Evolutionary conservation across 2,329 filamentous ascomycete species (phyloP).

Genomic region (Pseudogymnoascus sp.): DNA sequence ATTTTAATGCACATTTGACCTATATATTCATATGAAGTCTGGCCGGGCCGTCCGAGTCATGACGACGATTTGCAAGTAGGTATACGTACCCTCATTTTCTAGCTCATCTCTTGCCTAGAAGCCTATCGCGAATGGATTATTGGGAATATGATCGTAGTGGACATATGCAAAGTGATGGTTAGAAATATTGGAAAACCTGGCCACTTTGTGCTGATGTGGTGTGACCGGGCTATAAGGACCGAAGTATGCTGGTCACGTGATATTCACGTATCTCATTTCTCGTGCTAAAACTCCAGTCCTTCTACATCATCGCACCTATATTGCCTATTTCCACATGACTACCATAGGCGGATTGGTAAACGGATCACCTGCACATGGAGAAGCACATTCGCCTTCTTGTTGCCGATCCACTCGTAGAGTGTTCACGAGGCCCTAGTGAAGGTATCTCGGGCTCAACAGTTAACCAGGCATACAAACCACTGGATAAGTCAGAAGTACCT

Average conservation of each 20-base stretch:
- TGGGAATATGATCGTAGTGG: neutral
- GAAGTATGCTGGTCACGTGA: neutral
- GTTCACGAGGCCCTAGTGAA: neutral
- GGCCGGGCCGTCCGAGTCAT: neutral
- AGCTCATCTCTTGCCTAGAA: neutral
- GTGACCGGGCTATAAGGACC: too few species aligned
- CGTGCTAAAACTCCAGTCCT: neutral
- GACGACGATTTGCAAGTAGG: neutral
- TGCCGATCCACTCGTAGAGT: neutral
- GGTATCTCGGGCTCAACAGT: neutral
- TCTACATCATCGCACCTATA: neutral
- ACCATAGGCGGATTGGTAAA: neutral
- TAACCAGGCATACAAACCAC: neutral
- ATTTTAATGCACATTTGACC: neutral
- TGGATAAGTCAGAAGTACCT: neutral
- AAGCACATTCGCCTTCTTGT: neutral
- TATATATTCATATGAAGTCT: neutral
- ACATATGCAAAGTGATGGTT: neutral
- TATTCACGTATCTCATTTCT: neutral
- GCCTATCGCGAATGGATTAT: neutral
- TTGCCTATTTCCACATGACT: neutral
- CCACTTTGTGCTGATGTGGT: neutral
- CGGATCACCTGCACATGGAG: neutral
- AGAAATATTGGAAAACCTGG: neutral
- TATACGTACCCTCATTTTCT: neutral